Conservation (phyloP, 2,329 filamentous ascomycete genomes). For the Corinectria fuckeliana region DNA sequence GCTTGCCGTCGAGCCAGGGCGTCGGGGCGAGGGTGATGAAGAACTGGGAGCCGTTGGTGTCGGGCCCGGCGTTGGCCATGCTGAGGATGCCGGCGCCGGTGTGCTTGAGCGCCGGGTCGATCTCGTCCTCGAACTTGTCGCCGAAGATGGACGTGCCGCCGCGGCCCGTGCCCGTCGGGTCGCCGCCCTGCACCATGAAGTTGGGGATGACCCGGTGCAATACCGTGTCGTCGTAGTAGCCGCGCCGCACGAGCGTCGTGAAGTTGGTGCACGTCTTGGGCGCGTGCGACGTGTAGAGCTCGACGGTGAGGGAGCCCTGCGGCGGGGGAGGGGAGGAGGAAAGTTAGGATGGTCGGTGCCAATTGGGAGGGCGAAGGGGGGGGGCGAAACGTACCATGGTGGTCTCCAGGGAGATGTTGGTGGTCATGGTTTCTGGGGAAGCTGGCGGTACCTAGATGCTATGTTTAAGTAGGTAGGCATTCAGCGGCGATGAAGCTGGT, state of each 20-base stretch:
- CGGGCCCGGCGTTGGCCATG: conserved; percentile 94
- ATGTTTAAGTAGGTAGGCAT: not conserved
- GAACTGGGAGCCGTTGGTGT: conserved; percentile 96
- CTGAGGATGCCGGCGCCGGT: conserved; percentile 91
- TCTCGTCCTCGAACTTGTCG: conserved; percentile 94
- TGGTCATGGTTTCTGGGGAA: conserved; percentile 64
- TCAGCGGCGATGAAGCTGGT: not conserved
- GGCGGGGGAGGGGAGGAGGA: not conserved
- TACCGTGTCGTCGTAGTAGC: conserved; percentile 85
- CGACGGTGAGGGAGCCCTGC: conserved; percentile 84
- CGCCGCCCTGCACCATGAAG: conserved; percentile 97
- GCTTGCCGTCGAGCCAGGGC: conserved; percentile 95
- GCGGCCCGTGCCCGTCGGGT: conserved; percentile 91
- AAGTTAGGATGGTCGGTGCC: not conserved
- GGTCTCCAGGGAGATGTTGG: conserved; percentile 81
- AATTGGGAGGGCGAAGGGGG: not conserved
- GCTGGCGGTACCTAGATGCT: too few species aligned
- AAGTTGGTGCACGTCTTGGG: conserved; percentile 93
- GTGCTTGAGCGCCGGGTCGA: conserved; percentile 78
- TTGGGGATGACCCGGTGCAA: conserved; percentile 95
- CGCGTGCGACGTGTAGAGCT: conserved; percentile 89
- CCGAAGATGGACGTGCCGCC: conserved; percentile 91
- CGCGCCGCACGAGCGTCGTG: conserved; percentile 75
- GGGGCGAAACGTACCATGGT: conserved; percentile 70
- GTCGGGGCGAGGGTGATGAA: conserved; percentile 94